Base-by-base conservation (phyloP, 1,139 yeast species). In the Yamadazyma trypodendri region DNA sequence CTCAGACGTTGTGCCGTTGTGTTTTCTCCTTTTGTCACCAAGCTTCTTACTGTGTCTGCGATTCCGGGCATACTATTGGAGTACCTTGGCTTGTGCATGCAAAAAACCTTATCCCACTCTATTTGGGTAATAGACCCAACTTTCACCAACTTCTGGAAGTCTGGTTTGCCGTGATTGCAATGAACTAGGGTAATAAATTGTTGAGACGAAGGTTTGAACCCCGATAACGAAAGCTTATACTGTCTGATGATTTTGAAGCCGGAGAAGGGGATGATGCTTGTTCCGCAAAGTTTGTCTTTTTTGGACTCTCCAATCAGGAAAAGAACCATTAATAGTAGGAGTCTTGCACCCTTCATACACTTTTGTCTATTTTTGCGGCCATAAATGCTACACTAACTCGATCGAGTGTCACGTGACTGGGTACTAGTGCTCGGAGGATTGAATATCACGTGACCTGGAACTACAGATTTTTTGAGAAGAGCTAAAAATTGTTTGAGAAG, bases 161-260 rank as follows among this genome's bases (percentile, higher is more conserved):
- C 74, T 3, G 71, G 63, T n/a, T 55, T 55, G 0, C 90, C 90
- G 12, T 63, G 60, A 21, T 68, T 57, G 53, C 90, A 84, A 47
- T 75, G 81, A 0, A 75, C 64, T 12, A 83, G 50, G 1, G 75
- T 58, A 8, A 81, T 55, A 44, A 68, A 72, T 43, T 72, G 80
- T 39, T 68, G 60, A 22, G 75, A 55, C 1, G 68, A 68, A 0
- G 72, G 71, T 6, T 59, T 53, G 4, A 63, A 45, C 3, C 71
- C 62, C 30, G 65, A 60, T 23, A 78, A 50, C 18, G 65, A 60
- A 25, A 78, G 53, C 24, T 68, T 71, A 46, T 74, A 76, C 27
- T 75, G 72, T 31, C 83, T 64, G 36, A 73, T 72, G 3, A 82
- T 61, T 42, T 77, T 75, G 52, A 80, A 78, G 1, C 90, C 90